Evolutionary conservation across 352 stramenopile genomes (phyloP).

Genomic region (Blastocystis sp.): DNA sequence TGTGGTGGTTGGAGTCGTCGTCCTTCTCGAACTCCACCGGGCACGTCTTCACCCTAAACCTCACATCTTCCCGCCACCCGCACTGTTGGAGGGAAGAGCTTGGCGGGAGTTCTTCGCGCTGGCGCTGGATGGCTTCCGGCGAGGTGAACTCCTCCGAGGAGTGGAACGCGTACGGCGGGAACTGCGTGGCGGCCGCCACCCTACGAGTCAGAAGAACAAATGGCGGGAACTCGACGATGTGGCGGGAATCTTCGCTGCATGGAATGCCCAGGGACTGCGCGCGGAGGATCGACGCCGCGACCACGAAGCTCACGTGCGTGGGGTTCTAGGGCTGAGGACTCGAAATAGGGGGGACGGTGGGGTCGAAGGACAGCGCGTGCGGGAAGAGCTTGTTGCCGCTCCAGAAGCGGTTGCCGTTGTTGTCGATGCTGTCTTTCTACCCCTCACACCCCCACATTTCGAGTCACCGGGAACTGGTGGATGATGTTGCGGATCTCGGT

Average conservation of each 20-base stretch:
- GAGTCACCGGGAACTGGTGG: constrained; percentile 88
- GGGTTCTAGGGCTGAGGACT: no score
- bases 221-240: neutral
- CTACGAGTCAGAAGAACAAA: neutral
- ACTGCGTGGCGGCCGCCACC: neutral
- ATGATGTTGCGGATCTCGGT: constrained; percentile 95
- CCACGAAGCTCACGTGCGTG: constrained; percentile 85
- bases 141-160: neutral
- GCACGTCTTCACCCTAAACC: neutral
- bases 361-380: constrained; percentile 86
- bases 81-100: neutral
- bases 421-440: constrained; percentile 80
- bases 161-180: neutral
- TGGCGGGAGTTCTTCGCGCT: neutral
- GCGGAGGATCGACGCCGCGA: constrained; percentile 88
- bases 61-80: neutral
- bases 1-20: constrained; percentile 87
- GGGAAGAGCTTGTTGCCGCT: constrained; percentile 92
- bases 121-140: neutral
- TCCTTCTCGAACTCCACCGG: constrained; percentile 92
- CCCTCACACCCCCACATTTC: neutral
- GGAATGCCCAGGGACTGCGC: constrained; percentile 76
- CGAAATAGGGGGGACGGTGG: constrained; percentile 81
- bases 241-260: neutral
- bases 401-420: constrained; percentile 94